A percentile compares a stretch with the other conserved stretches of the same genome.
These are phyloP conservation scores for Neurospora crassa DNA, from an alignment of 2,329 filamentous ascomycete genomes.

Conservation along the genomic window DNA sequence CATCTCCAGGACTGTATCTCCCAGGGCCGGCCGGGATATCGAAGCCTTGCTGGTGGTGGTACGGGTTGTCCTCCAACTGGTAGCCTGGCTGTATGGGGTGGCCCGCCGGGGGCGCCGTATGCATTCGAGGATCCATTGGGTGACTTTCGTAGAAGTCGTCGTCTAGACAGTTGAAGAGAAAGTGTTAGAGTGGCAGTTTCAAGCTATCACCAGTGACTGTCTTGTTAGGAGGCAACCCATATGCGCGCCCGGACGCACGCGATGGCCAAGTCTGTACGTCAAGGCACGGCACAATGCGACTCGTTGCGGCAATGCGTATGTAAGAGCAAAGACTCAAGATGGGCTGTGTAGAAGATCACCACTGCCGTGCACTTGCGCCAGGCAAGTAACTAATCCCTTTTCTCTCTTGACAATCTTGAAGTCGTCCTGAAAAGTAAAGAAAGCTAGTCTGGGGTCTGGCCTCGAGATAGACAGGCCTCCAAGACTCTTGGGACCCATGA, in stretches of 20 bases:
- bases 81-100: slow-evolving; percentile 67
- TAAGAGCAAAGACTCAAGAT: neutral
- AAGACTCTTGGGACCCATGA: neutral
- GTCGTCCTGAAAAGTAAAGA: slow-evolving; percentile 4
- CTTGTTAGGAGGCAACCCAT: neutral
- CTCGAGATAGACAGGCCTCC: neutral
- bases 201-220: neutral
- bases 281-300: slow-evolving; percentile 10
- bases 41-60: slow-evolving; percentile 46
- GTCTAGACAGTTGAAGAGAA: slow-evolving; percentile 29
- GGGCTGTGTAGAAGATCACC: neutral
- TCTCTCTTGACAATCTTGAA: slow-evolving; percentile 1
- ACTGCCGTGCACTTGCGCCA: slow-evolving; percentile 11
- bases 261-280: neutral
- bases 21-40: slow-evolving; percentile 59
- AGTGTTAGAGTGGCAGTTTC: slow-evolving; percentile 10
- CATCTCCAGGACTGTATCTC: slow-evolving; percentile 57
- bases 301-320: neutral
- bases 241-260: neutral
- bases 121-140: slow-evolving; percentile 43
- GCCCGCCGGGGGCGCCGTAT: slow-evolving; percentile 66
- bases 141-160: slow-evolving; percentile 48
- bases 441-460: neutral
- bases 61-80: slow-evolving; percentile 72
- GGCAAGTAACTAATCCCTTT: slow-evolving; percentile 12